Conservation (phyloP, 805 yeast genomes). For the Starmerella powellii region DNA sequence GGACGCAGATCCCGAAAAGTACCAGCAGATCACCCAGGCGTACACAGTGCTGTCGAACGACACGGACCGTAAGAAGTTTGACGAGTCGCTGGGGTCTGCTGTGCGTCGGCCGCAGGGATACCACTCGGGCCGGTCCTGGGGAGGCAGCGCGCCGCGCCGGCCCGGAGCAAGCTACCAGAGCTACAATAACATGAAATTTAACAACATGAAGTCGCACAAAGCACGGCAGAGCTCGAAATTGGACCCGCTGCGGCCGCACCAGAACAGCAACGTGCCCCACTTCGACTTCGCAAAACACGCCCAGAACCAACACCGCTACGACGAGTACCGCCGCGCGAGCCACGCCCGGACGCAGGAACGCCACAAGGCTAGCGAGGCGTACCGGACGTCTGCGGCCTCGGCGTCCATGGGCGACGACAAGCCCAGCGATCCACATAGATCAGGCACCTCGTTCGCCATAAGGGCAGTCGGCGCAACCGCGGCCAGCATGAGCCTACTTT, state of each 20-base stretch:
- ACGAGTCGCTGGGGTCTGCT: conserved; percentile 26
- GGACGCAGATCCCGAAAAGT: conserved; percentile 27
- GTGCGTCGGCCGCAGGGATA: conserved; percentile 24
- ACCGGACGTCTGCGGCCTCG: conserved; percentile 9
- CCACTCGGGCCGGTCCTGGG: conserved; percentile 16
- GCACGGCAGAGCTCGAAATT: conserved; percentile 17
- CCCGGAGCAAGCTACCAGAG: conserved; percentile 16
- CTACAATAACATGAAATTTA: conserved; percentile 7
- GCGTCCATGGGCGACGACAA: conserved; percentile 6
- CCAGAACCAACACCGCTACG: conserved; percentile 27
- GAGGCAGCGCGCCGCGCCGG: conserved; percentile 4
- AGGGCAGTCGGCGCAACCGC: conserved; percentile 14
- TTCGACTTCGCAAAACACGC: conserved; percentile 29
- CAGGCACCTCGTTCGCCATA: conserved; percentile 8
- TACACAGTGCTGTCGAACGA: conserved; percentile 49
- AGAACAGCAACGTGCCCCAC: conserved; percentile 30
- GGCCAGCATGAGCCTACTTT: conserved; percentile 12
- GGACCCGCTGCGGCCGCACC: conserved; percentile 24
- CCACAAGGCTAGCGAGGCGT: conserved; percentile 9
- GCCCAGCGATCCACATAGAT: conserved; percentile 7
- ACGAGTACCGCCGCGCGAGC: conserved; percentile 18
- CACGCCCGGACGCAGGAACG: not conserved
- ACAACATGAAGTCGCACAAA: conserved; percentile 13
- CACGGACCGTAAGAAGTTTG: conserved; percentile 39
- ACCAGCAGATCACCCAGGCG: conserved; percentile 53